Percentiles rank a stretch among this genome's conserved stretches.
Evolutionary conservation across 73 alveolate genomes (phyloP).

Genomic region (Paramecium primaurelia): DNA sequence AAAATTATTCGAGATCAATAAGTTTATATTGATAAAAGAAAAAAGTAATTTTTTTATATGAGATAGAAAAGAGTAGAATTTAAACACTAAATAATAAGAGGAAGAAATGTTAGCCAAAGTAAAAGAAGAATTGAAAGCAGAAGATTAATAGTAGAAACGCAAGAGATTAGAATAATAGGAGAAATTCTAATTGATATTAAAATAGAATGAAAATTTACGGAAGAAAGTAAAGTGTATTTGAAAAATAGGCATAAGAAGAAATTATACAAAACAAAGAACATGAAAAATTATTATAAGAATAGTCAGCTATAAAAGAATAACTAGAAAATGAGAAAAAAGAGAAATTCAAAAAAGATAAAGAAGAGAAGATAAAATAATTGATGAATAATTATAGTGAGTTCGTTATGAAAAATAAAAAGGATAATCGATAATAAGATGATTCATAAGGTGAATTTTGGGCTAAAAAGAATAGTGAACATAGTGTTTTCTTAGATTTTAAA

Average conservation of each 20-base stretch:
- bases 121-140: background rate
- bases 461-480: background rate
- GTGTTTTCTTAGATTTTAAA: background rate
- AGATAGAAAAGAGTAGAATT: background rate
- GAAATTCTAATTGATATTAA: background rate
- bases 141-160: background rate
- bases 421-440: background rate
- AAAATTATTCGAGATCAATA: background rate
- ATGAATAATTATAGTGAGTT: constrained; percentile 20
- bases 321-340: constrained; percentile 1
- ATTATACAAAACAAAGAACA: background rate
- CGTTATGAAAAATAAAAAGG: background rate
- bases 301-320: background rate
- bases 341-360: background rate
- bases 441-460: background rate
- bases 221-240: background rate
- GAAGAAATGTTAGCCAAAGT: background rate
- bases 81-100: background rate
- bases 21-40: background rate
- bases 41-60: background rate
- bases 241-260: constrained; percentile 5
- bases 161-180: background rate
- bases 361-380: background rate
- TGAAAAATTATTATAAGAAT: background rate
- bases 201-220: constrained; percentile 7